Evolutionary conservation across 257 asterid genomes (phyloP).

Genomic region (Haberlea rhodopensis): DNA sequence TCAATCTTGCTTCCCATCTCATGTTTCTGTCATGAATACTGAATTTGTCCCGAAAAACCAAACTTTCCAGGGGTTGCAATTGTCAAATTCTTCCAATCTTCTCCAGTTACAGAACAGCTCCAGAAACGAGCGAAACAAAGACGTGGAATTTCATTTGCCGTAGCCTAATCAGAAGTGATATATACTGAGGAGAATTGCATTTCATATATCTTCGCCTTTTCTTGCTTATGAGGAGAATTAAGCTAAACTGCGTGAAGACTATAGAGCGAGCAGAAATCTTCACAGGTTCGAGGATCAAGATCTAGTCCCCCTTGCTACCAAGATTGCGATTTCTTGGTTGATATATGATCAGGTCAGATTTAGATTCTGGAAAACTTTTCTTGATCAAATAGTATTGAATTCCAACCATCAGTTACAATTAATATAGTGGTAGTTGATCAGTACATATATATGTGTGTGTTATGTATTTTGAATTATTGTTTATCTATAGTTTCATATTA

Average conservation of each 20-base stretch:
- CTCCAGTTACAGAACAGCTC: constrained; percentile 30
- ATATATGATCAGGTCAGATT: no score
- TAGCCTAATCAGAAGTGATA: background rate
- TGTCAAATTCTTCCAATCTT: constrained; percentile 25
- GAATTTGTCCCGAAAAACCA: constrained; percentile 33
- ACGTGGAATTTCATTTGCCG: constrained; percentile 24
- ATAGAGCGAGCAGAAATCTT: background rate
- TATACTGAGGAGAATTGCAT: background rate
- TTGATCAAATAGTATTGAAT: background rate
- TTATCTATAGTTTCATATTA: background rate
- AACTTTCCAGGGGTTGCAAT: constrained; percentile 31
- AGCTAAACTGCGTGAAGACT: background rate
- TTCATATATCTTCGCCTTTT: background rate
- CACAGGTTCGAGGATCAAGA: background rate
- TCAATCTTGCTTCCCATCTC: constrained; percentile 39
- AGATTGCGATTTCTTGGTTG: constrained; percentile 1
- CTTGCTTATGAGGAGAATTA: background rate
- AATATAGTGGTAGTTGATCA: background rate
- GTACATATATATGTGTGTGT: background rate
- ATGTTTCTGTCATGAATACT: constrained; percentile 3
- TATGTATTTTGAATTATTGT: background rate
- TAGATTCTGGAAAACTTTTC: background rate
- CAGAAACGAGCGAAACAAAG: constrained; percentile 22
- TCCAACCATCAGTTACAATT: background rate
- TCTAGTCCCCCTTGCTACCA: background rate